Evolutionary conservation across 2,329 filamentous ascomycete species (phyloP), one percentile per base, ranked within the genome.

Genomic region (Hawksworthiomyces lignivorus): DNA sequence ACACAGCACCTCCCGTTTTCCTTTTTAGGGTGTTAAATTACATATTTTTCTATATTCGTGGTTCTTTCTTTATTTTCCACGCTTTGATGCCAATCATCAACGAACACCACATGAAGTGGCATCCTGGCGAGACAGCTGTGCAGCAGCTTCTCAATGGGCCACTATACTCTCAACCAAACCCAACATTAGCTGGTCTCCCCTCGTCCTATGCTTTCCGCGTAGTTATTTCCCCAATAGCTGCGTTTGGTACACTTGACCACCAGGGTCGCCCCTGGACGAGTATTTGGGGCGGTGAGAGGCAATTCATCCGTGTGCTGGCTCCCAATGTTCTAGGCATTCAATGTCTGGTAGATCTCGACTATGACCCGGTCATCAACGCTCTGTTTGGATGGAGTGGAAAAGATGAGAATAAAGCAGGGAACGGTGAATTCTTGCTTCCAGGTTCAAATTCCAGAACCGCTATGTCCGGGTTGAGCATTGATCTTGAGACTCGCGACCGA

Each of bases 211-310:
- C 69, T 2, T 64, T 69, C 48, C 72, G 84, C 47, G 68, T 88
- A 4, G 67, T 72, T 38, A 62, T 63, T 14, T 80, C 77, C 1
- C 79, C 84, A 1, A 67, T 92, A 7, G 66, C 92, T 12, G 85
- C 84, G 0, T 62, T 94, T 15, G 87, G 87, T 1, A 76, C 84
- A 0, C 62, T 89, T 2, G 86, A 92, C 54, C 15, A n/a, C 9
- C 54, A 77, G 17, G 72, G 73, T 3, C 65, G 75, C 17, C 85
- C 84, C 2, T 94, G 87, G 87, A 83, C 82, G 14, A 83, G 83
- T 0, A 48, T 94, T 7, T 84, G 83, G 77, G 85, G 85, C n/a
- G 87, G 87, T 14, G 67, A 80, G 44, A 61, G 72, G 1, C 84
- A 83, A 0, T 84, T 90, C 50, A 76, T 78, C 0, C 67, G 72